Conservation (phyloP, 2,329 filamentous ascomycete species). For the Colletotrichum sp. region DNA sequence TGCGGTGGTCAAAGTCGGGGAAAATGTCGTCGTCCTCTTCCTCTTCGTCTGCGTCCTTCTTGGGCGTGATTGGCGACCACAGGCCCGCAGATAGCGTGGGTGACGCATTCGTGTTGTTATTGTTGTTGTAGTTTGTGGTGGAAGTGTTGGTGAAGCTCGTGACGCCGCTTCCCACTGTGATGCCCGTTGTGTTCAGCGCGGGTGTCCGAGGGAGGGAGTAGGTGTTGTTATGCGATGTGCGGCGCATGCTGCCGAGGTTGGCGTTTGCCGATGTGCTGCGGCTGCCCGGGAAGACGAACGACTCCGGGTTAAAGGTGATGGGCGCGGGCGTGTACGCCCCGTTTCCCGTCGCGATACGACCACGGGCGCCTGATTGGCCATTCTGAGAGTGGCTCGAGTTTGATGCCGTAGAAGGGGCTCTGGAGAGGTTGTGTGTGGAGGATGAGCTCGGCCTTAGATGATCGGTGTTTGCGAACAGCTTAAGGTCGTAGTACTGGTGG, state of each 20-base stretch:
- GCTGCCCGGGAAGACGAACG: conserved; percentile 43
- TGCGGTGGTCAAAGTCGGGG: conserved; percentile 55
- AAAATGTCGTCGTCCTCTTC: conserved; percentile 58
- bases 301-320: conserved; percentile 38
- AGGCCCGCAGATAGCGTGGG: conserved; percentile 51
- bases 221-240: conserved; percentile 27
- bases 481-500: conserved; percentile 73
- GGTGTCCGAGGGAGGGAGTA: conserved; percentile 27
- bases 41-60: conserved; percentile 44
- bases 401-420: conserved; percentile 35
- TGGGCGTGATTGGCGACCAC: conserved; percentile 47
- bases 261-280: conserved; percentile 53
- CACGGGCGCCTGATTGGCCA: conserved; percentile 36
- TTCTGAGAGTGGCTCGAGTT: conserved; percentile 30
- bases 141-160: conserved; percentile 31
- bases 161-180: conserved; percentile 45
- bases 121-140: not conserved
- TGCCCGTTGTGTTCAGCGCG: conserved; percentile 36
- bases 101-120: conserved; percentile 26
- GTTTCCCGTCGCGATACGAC: conserved; percentile 34
- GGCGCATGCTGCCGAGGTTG: conserved; percentile 38
- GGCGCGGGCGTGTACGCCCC: conserved; percentile 21
- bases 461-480: conserved; percentile 75
- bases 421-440: conserved; percentile 33
- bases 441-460: conserved; percentile 62